A percentile compares a stretch with the other conserved stretches of the same genome.
Conservation (phyloP, 108 stramenopile genomes). For the Skeletonema grethae region DNA sequence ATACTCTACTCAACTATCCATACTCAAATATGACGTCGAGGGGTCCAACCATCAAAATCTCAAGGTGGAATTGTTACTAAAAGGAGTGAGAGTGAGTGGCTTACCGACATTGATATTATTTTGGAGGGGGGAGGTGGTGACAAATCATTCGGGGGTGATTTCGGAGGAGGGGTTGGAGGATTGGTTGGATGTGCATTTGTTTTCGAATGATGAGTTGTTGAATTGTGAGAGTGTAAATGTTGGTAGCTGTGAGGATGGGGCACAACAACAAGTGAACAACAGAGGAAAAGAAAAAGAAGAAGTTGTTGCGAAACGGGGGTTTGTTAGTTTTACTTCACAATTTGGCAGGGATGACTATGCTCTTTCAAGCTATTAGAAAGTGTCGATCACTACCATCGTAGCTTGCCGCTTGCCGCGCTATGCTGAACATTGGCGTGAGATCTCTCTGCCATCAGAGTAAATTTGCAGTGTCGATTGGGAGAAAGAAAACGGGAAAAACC, state of each 20-base stretch:
- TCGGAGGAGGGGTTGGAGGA: conserved; percentile 41
- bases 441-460: too few species aligned
- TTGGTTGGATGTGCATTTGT: conserved; percentile 54
- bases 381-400: background rate
- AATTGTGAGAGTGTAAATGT: background rate
- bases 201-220: background rate
- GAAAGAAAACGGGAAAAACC: too few species aligned
- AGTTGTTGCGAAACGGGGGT: conserved; percentile 26
- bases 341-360: conserved; percentile 40
- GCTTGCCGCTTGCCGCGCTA: too few species aligned
- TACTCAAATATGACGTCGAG: conserved; percentile 67
- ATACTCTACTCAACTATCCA: conserved; percentile 42
- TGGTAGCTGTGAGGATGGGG: too few species aligned
- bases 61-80: conserved; percentile 66
- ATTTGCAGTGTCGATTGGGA: too few species aligned
- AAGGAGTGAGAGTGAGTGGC: conserved; percentile 57
- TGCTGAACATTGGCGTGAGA: too few species aligned
- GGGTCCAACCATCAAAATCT: conserved; percentile 44
- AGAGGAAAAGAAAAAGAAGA: background rate
- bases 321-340: conserved; percentile 33
- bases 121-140: conserved; percentile 39
- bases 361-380: conserved; percentile 5
- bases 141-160: conserved; percentile 57
- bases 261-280: background rate
- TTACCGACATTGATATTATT: conserved; percentile 63